Conservation (phyloP, 2,329 filamentous ascomycete genomes). For the Aschersonia sp. region DNA sequence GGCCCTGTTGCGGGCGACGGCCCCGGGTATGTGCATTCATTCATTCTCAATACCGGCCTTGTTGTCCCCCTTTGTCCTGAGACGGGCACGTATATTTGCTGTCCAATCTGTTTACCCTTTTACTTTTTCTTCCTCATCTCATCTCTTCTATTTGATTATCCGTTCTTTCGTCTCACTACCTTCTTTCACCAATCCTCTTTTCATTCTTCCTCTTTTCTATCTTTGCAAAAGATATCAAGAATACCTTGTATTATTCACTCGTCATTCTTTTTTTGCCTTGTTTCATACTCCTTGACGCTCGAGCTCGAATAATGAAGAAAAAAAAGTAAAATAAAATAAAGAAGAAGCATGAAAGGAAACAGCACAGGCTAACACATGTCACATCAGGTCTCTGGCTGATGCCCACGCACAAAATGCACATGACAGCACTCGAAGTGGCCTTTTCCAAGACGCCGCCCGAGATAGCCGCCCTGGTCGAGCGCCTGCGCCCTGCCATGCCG, state of each 20-base stretch:
- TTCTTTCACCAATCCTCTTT: not conserved
- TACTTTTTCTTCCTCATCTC: no score
- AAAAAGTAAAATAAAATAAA: no score
- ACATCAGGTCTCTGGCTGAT: slow-evolving; percentile 67
- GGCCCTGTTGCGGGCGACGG: slow-evolving; percentile 42
- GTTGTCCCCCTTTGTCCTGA: no score
- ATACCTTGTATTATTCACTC: no score
- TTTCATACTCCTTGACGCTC: no score
- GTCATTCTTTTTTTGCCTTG: no score
- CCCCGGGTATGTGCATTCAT: slow-evolving; percentile 44
- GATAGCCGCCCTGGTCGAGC: slow-evolving; percentile 46
- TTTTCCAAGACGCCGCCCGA: slow-evolving; percentile 60
- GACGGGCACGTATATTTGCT: no score
- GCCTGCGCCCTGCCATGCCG: slow-evolving; percentile 40
- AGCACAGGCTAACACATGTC: not conserved
- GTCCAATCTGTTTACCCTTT: no score
- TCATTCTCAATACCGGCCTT: no score
- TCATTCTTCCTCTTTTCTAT: not conserved
- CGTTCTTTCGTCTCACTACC: slow-evolving; percentile 4
- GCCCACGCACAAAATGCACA: slow-evolving; percentile 63
- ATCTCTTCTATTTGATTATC: no score
- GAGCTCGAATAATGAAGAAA: no score
- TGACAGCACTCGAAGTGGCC: slow-evolving; percentile 75
- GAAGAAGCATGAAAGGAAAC: no score
- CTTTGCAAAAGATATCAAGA: not conserved